These are phyloP conservation scores for Dichotomopilus funicola DNA, from an alignment of 2,329 filamentous ascomycete species.

Conservation along the genomic window DNA sequence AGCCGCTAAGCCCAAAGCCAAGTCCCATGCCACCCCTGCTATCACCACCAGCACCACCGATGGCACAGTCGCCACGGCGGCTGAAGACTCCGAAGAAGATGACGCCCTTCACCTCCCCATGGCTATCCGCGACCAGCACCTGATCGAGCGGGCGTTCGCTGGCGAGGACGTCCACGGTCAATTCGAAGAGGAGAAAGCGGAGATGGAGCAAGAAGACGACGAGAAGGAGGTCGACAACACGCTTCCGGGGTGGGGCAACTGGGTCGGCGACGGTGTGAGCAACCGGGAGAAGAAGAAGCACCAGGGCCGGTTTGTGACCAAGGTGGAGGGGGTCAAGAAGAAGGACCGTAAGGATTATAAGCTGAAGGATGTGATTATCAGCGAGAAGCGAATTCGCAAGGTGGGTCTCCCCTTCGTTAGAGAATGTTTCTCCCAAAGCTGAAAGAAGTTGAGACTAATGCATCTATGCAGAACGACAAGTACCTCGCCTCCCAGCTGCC, in stretches of 20 bases:
- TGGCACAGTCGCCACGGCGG: slow-evolving; percentile 4
- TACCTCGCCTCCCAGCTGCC: slow-evolving; percentile 81
- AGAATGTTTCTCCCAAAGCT: neutral
- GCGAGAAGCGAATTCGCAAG: slow-evolving; percentile 85
- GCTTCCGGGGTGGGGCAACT: slow-evolving; percentile 91
- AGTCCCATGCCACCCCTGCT: neutral
- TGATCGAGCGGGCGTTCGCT: slow-evolving; percentile 80
- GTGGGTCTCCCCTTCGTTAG: slow-evolving; percentile 37
- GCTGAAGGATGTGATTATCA: slow-evolving; percentile 80
- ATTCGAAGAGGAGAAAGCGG: slow-evolving; percentile 74
- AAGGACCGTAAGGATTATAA: slow-evolving; percentile 75
- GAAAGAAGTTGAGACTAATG: neutral
- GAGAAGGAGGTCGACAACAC: slow-evolving; percentile 76
- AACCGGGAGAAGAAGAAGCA: slow-evolving; percentile 61
- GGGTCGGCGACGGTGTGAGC: slow-evolving; percentile 78
- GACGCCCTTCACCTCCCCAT: slow-evolving; percentile 47
- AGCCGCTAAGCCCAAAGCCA: slow-evolving; percentile 20
- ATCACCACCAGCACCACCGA: neutral
- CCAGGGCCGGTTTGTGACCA: slow-evolving; percentile 56
- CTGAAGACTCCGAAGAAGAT: slow-evolving; percentile 40
- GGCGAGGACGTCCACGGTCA: slow-evolving; percentile 76
- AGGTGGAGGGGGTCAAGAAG: slow-evolving; percentile 66
- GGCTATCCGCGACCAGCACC: slow-evolving; percentile 54
- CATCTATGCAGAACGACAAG: slow-evolving; percentile 59
- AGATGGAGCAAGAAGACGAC: slow-evolving; percentile 66